A percentile compares a stretch with the other conserved stretches of the same genome.
Evolutionary conservation across 352 stramenopile genomes (phyloP).

Genomic region (Phytophthora litchii): DNA sequence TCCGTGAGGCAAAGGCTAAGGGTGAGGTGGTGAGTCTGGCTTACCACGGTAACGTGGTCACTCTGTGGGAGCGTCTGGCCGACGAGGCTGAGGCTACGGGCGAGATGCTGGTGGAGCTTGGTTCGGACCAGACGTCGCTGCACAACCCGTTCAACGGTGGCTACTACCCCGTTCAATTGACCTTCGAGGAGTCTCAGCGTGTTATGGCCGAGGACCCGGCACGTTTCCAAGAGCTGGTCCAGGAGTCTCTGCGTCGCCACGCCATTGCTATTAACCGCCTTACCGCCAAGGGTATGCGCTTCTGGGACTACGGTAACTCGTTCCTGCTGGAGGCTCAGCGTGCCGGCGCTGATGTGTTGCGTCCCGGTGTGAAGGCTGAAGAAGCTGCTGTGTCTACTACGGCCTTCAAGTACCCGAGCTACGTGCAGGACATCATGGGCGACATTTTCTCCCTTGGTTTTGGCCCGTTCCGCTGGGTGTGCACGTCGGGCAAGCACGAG

Average conservation of each 20-base stretch:
- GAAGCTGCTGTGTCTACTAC: conserved; percentile 71
- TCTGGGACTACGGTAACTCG: conserved; percentile 93
- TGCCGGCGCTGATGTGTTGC: conserved; percentile 78
- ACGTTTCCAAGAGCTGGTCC: conserved; percentile 81
- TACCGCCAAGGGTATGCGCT: conserved; percentile 79
- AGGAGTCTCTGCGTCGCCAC: conserved; percentile 81
- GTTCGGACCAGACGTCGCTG: conserved; percentile 89
- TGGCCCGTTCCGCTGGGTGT: conserved; percentile 91
- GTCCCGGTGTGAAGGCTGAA: conserved; percentile 43
- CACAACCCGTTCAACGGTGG: conserved; percentile 92
- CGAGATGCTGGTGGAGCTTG: conserved; percentile 84
- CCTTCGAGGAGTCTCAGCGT: conserved; percentile 79
- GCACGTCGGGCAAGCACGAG: conserved; percentile 62
- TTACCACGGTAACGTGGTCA: conserved; percentile 88
- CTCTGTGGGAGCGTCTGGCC: conserved; percentile 84
- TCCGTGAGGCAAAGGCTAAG: conserved; percentile 59
- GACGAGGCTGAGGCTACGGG: conserved; percentile 67
- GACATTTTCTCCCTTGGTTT: conserved; percentile 92
- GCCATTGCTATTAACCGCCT: conserved; percentile 84
- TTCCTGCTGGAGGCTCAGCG: conserved; percentile 87
- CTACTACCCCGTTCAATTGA: conserved; percentile 88
- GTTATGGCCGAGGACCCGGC: conserved; percentile 82
- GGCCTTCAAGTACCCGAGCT: conserved; percentile 88
- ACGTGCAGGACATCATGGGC: conserved; percentile 92
- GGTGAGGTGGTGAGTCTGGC: conserved; percentile 79